Percentiles rank a stretch among this genome's conserved stretches.
Evolutionary conservation across 169 alveolate species (phyloP).

Genomic region (Plasmodium blacklocki): DNA sequence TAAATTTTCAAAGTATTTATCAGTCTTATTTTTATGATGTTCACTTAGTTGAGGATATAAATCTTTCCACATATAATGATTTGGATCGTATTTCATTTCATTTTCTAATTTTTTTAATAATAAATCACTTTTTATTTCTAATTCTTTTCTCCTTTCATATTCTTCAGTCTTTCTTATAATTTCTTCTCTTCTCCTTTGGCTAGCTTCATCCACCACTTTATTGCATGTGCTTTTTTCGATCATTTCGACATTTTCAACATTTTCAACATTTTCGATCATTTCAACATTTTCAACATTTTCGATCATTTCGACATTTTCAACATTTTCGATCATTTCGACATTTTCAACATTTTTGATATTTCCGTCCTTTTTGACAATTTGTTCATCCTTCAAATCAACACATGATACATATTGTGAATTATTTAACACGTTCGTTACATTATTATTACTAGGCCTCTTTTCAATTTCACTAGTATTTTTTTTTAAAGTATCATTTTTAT

Average conservation of each 20-base stretch:
- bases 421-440: not conserved
- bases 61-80: slow-evolving; percentile 76
- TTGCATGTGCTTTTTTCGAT: not conserved
- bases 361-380: too few species aligned
- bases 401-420: too few species aligned
- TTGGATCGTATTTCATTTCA: slow-evolving; percentile 76
- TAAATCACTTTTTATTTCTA: slow-evolving; percentile 55
- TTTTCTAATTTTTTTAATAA: slow-evolving; percentile 64
- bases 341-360: too few species aligned
- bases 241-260: too few species aligned
- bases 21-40: slow-evolving; percentile 54
- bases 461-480: not conserved
- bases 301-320: too few species aligned
- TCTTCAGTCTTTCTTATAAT: slow-evolving; percentile 44
- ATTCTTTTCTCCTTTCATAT: slow-evolving; percentile 61
- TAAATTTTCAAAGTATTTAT: slow-evolving; percentile 54
- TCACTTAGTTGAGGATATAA: slow-evolving; percentile 70
- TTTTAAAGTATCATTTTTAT: not conserved
- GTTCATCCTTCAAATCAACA: too few species aligned
- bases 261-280: too few species aligned
- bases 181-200: slow-evolving; percentile 10
- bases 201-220: not conserved
- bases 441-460: not conserved
- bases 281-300: not conserved
- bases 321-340: not conserved